Percentiles rank a stretch among this genome's conserved stretches.
Evolutionary conservation across 2,329 filamentous ascomycete species (phyloP).

Genomic region (Ascochyta pisi): DNA sequence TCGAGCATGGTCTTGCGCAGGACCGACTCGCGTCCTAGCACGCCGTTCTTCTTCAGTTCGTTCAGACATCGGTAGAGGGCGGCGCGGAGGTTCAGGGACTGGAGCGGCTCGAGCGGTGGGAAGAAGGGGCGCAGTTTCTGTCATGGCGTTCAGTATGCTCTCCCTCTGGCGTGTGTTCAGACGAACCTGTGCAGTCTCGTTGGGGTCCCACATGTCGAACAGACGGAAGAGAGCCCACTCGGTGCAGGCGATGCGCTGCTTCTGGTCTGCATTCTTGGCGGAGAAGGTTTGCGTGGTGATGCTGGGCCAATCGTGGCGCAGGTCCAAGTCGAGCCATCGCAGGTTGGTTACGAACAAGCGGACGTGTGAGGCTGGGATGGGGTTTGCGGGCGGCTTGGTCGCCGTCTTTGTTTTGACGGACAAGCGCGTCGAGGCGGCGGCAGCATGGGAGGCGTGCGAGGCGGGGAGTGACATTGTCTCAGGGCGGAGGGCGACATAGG

Average conservation of each 20-base stretch:
- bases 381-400: constrained; percentile 30
- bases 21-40: constrained; percentile 78
- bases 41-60: constrained; percentile 85
- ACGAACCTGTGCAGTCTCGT: constrained; percentile 73
- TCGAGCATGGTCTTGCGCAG: constrained; percentile 95
- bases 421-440: constrained; percentile 29
- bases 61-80: constrained; percentile 83
- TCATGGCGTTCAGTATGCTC: constrained; percentile 1
- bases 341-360: constrained; percentile 81
- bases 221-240: constrained; percentile 94
- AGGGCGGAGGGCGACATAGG: constrained; percentile 14
- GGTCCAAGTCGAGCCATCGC: constrained; percentile 80
- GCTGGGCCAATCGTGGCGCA: constrained; percentile 77
- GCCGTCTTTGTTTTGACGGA: constrained; percentile 41
- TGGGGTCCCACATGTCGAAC: constrained; percentile 81
- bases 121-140: constrained; percentile 91
- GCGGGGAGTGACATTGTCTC: constrained; percentile 38
- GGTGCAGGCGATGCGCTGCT: constrained; percentile 78
- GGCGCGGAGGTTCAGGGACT: constrained; percentile 87
- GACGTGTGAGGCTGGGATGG: constrained; percentile 36
- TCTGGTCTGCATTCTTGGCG: constrained; percentile 74
- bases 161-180: background rate
- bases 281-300: constrained; percentile 76
- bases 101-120: constrained; percentile 85
- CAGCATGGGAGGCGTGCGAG: constrained; percentile 31